Conservation (phyloP, 768 basidiomycete genomes). For the Dendrothele bispora region DNA sequence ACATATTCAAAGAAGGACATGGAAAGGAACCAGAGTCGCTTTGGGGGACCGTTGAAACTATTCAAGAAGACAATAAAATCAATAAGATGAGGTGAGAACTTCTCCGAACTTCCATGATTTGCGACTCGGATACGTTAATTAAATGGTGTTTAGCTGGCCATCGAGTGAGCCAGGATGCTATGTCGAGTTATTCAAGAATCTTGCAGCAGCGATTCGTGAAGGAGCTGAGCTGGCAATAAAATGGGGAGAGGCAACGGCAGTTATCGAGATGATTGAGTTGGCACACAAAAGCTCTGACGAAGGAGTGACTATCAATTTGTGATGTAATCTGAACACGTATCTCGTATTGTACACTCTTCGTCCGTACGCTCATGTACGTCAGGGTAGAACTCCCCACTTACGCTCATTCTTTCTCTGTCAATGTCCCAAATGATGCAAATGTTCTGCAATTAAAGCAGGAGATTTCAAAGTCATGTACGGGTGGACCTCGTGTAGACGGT, state of each 20-base stretch:
- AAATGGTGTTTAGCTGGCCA: conserved; percentile 52
- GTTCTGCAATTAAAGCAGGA: conserved; percentile 67
- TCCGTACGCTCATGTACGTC: no score
- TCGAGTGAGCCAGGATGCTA: conserved; percentile 60
- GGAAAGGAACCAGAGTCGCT: conserved; percentile 64
- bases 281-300: conserved; percentile 67
- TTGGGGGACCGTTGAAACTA: conserved; percentile 62
- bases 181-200: conserved; percentile 60
- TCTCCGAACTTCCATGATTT: neutral
- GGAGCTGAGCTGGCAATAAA: conserved; percentile 58
- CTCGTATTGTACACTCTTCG: no score
- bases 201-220: conserved; percentile 61
- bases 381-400: conserved; percentile 78
- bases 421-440: conserved; percentile 44
- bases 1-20: conserved; percentile 45
- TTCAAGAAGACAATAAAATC: conserved; percentile 45
- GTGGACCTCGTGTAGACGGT: conserved; percentile 65
- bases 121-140: conserved; percentile 9
- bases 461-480: conserved; percentile 60
- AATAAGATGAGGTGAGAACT: conserved; percentile 33
- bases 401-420: conserved; percentile 61
- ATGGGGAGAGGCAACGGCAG: conserved; percentile 70
- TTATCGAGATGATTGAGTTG: conserved; percentile 78
- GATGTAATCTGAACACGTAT: no score
- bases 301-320: conserved; percentile 50